Base-by-base conservation (phyloP, 179 eudicot genomes). In the Pouteria campechiana region DNA sequence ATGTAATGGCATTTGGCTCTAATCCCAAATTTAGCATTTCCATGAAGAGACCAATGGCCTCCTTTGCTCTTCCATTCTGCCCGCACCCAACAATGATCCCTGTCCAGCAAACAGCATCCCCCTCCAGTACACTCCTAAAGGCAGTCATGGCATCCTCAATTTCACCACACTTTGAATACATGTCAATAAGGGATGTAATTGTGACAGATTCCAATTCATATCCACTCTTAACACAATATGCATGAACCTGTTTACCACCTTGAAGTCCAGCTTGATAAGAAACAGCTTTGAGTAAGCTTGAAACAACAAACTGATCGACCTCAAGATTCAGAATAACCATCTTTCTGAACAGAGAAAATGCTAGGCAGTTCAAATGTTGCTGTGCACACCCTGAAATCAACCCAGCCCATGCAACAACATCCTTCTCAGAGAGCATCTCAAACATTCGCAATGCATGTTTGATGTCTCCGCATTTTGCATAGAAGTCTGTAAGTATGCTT, bases 121-220 rank as follows among this genome's bases (percentile, higher is more conserved):
- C 9, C 8, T 15, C 39, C 6, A n/a, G 17, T 5, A 35, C 3
- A 35, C 8, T 1, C 1, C 17, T 21, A 35, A 35, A 35, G 6
- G 17, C 15, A 16, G 39, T 21, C 17, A 35, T 6, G 15, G 19
- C 39, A 35, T 18, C 15, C 39, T 35, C 39, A 16, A 35, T 35
- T 35, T 35, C 39, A 14, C 39, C 39, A 35, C 39, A 35, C 10
- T 35, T 35, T 35, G 39, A 35, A n/a, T 35, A 35, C 39, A 35
- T 16, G 10, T 35, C 39, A 35, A 35, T 16, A 14, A 35, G 16
- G 17, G 39, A 35, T 1, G 39, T 35, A 15, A 35, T 11, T 16
- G 39, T 16, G 15, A 35, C 19, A 2, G 3, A 5, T 14, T 35
- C 39, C 17, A 9, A 16, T 35, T 14, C 39, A 6, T 14, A 35